Evolutionary conservation across 345 rosid genomes (phyloP).

Genomic region (Sonneratia alba): DNA sequence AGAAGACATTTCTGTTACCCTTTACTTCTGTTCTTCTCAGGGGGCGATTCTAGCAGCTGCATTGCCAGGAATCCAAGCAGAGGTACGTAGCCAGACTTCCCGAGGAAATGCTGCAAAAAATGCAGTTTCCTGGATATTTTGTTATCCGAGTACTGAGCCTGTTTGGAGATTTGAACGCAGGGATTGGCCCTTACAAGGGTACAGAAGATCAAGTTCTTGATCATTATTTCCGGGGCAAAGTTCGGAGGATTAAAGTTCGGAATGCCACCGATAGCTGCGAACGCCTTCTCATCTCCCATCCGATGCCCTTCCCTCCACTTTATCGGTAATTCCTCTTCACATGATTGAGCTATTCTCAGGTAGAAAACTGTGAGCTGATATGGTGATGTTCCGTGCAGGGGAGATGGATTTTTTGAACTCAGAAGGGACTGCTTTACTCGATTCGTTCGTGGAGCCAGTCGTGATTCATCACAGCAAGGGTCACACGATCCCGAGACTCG

Average conservation of each 20-base stretch:
- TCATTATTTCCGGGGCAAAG: conserved; percentile 39
- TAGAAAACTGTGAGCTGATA: neutral
- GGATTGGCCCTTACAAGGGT: conserved; percentile 29
- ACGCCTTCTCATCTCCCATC: conserved; percentile 42
- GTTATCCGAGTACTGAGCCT: neutral
- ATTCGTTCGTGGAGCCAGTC: conserved; percentile 43
- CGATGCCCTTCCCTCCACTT: conserved; percentile 50
- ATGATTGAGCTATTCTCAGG: too few relatives aligned
- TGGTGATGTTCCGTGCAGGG: conserved; percentile 20
- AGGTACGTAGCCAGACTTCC: conserved; percentile 15
- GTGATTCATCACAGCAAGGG: conserved; percentile 44
- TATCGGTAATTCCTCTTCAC: conserved; percentile 26
- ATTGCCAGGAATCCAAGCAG: conserved; percentile 37
- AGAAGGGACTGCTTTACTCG: conserved; percentile 23
- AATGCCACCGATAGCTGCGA: conserved; percentile 37
- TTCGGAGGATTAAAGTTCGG: conserved; percentile 31
- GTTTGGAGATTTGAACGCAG: neutral
- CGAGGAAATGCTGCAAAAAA: neutral
- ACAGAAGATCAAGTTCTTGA: conserved; percentile 40
- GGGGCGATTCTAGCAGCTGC: conserved; percentile 38
- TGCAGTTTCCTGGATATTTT: neutral
- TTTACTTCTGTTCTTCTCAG: conserved; percentile 10
- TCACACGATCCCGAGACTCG: conserved; percentile 40
- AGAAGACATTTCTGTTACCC: too few relatives aligned
- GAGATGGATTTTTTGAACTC: conserved; percentile 37